Conservation (phyloP, 768 basidiomycete genomes). For the Dentipellis fragilis region DNA sequence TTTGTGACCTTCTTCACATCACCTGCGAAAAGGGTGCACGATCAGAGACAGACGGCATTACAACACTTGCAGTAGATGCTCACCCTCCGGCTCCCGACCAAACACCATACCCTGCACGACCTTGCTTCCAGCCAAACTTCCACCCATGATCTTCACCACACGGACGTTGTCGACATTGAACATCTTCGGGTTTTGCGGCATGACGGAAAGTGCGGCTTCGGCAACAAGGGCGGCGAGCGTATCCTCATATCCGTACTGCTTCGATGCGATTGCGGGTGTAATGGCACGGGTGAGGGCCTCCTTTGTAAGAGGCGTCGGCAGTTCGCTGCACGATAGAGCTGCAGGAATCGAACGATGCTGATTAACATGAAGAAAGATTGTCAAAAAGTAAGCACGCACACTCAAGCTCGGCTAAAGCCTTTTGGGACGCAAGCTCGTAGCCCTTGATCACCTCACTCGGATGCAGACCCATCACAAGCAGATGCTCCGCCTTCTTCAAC, state of each 20-base stretch:
- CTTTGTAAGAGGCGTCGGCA: conserved; percentile 66
- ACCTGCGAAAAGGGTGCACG: conserved; percentile 31
- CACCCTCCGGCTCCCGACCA: conserved; percentile 89
- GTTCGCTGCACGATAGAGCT: conserved; percentile 64
- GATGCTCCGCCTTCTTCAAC: conserved; percentile 84
- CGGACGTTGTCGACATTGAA: conserved; percentile 99
- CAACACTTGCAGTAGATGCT: conserved; percentile 9
- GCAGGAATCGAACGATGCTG: neutral
- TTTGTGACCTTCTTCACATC: conserved; percentile 71
- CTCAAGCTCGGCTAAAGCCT: conserved; percentile 82
- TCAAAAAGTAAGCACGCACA: conserved; percentile 44
- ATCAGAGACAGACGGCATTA: neutral
- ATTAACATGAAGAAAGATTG: neutral
- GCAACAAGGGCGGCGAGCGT: conserved; percentile 74
- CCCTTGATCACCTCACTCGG: conserved; percentile 93
- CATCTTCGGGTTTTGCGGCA: conserved; percentile 80
- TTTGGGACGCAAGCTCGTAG: conserved; percentile 83
- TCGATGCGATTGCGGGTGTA: conserved; percentile 89
- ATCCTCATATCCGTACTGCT: conserved; percentile 94
- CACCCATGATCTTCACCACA: conserved; percentile 98
- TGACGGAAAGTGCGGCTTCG: conserved; percentile 86
- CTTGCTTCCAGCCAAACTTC: conserved; percentile 70
- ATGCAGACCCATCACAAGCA: conserved; percentile 94
- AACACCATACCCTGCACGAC: conserved; percentile 99
- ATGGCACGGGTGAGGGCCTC: conserved; percentile 64